Conservation (phyloP, 2,329 filamentous ascomycete genomes). For the Teratosphaeria viscida region DNA sequence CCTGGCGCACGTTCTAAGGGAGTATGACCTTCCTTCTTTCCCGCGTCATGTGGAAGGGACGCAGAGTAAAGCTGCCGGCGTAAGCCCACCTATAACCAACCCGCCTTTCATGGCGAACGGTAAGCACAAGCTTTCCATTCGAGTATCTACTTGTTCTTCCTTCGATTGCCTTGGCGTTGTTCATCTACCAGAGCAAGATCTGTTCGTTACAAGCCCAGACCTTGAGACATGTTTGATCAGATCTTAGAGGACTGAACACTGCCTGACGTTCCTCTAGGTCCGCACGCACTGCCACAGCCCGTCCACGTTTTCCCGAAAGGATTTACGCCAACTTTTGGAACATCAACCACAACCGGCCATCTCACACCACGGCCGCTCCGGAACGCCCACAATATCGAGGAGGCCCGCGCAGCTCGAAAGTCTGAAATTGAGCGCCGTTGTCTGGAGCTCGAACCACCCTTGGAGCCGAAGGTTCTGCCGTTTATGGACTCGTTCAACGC, state of each 20-base stretch:
- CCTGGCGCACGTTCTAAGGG: slow-evolving; percentile 20
- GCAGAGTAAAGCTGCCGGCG: slow-evolving; percentile 14
- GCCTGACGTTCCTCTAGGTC: slow-evolving; percentile 12
- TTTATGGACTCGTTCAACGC: slow-evolving; percentile 67
- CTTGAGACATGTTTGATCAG: neutral
- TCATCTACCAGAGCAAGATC: neutral
- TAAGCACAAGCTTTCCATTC: slow-evolving; percentile 12
- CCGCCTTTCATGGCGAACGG: slow-evolving; percentile 13
- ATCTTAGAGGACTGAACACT: neutral
- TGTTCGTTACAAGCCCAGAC: neutral
- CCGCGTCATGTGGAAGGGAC: slow-evolving; percentile 10
- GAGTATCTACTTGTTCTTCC: neutral
- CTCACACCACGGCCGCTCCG: slow-evolving; percentile 30
- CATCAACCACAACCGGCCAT: neutral
- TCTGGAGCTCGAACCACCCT: slow-evolving; percentile 51
- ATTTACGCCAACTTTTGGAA: neutral
- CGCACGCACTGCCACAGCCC: slow-evolving; percentile 20
- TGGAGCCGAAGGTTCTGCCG: slow-evolving; percentile 51
- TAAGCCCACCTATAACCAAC: slow-evolving; percentile 7
- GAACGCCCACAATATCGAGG: slow-evolving; percentile 52
- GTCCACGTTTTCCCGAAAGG: slow-evolving; percentile 15
- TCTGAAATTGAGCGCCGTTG: slow-evolving; percentile 64
- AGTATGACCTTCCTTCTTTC: slow-evolving; percentile 24
- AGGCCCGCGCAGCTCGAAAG: slow-evolving; percentile 53
- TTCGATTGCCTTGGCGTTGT: neutral